A percentile compares a stretch with the other conserved stretches of the same genome.
These are phyloP conservation scores for Aspergillus transmontanensis DNA, from an alignment of 2,329 filamentous ascomycete genomes.

Conservation along the genomic window DNA sequence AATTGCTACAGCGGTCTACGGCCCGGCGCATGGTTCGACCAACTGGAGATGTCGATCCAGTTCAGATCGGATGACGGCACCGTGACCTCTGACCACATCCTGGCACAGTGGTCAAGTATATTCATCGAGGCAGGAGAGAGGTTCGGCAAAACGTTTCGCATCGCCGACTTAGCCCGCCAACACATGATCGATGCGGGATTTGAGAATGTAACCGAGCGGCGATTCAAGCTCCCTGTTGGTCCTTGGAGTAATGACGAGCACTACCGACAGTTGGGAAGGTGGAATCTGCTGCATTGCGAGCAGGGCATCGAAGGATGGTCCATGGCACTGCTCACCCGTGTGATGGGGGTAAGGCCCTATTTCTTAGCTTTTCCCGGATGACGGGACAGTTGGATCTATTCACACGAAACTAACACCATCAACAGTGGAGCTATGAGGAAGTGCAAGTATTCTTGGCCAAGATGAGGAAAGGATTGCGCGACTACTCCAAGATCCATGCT, in stretches of 20 bases:
- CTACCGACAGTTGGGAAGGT: slow-evolving; percentile 32
- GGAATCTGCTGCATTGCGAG: slow-evolving; percentile 30
- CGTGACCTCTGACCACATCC: slow-evolving; percentile 25
- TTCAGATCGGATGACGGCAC: slow-evolving; percentile 27
- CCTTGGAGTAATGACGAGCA: slow-evolving; percentile 31
- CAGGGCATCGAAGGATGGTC: slow-evolving; percentile 36
- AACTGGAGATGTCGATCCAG: slow-evolving; percentile 30
- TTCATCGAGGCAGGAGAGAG: slow-evolving; percentile 33
- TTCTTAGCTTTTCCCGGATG: background rate
- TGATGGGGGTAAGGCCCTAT: slow-evolving; percentile 28
- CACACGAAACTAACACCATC: background rate
- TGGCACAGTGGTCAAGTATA: slow-evolving; percentile 28
- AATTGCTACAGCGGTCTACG: slow-evolving; percentile 20
- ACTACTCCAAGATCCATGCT: slow-evolving; percentile 21
- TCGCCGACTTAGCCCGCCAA: slow-evolving; percentile 21
- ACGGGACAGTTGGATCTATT: background rate
- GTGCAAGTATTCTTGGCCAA: slow-evolving; percentile 26
- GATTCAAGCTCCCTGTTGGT: slow-evolving; percentile 33
- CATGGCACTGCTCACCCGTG: slow-evolving; percentile 31
- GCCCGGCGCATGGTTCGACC: slow-evolving; percentile 30
- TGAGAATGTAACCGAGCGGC: slow-evolving; percentile 29
- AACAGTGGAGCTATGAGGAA: slow-evolving; percentile 25
- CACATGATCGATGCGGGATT: slow-evolving; percentile 34
- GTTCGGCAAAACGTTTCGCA: slow-evolving; percentile 34
- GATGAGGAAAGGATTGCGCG: slow-evolving; percentile 26